phyloP scores from a whole-genome alignment of 768 basidiomycete genomes.

The Postia placenta region DNA sequence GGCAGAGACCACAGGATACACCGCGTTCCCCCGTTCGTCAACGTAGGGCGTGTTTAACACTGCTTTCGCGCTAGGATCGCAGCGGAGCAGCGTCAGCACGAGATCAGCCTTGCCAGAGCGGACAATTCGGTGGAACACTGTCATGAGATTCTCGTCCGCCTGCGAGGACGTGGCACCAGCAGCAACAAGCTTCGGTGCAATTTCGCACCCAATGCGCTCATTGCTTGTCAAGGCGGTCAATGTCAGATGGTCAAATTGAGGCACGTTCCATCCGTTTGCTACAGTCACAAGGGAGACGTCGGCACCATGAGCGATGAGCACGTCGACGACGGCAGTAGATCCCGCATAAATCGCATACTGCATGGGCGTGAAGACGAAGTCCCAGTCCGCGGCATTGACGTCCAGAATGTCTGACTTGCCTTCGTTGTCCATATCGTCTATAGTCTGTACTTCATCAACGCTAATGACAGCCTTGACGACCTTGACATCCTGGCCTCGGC shows the following conservation, averaged over 20 bases:
- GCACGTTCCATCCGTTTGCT: conserved; percentile 6
- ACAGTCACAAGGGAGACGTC: conserved; percentile 23
- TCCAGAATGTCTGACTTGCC: conserved; percentile 52
- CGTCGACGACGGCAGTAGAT: conserved; percentile 37
- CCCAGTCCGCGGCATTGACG: conserved; percentile 51
- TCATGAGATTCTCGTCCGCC: conserved; percentile 22
- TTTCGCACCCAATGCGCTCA: conserved; percentile 16
- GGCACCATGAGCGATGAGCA: conserved; percentile 41
- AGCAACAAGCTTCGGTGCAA: conserved; percentile 23
- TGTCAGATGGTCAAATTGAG: conserved; percentile 19
- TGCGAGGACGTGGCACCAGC: conserved; percentile 24
- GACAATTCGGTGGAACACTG: conserved; percentile 27
- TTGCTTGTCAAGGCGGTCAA: conserved; percentile 21
- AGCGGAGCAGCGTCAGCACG: conserved; percentile 19
- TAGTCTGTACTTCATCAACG: conserved; percentile 14
- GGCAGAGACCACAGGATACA: conserved; percentile 24
- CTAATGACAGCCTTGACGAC: conserved; percentile 14
- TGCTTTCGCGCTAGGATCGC: conserved; percentile 25
- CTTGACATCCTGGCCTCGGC: too few relatives aligned
- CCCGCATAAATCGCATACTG: conserved; percentile 45
- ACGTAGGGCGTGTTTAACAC: conserved; percentile 23
- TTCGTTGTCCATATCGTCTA: conserved; percentile 31
- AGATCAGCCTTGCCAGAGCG: conserved; percentile 17
- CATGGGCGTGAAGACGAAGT: conserved; percentile 47
- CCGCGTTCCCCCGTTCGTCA: not conserved